Percentiles rank a stretch among this genome's conserved stretches.
phyloP scores from a whole-genome alignment of 495 filamentous ascomycete genomes.

The Penicillium paradoxum region DNA sequence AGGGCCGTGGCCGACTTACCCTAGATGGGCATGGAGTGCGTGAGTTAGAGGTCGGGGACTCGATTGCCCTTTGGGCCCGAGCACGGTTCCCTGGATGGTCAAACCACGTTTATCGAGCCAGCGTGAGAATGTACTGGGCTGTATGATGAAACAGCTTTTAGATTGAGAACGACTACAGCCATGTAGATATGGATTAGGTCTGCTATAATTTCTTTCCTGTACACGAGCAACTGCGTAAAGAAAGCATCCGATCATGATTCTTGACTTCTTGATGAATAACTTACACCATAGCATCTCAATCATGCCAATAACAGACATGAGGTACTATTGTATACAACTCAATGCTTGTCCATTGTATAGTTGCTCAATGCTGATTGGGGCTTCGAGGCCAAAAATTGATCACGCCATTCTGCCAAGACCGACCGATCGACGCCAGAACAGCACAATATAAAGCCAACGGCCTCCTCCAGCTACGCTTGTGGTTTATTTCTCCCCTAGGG shows the following conservation, averaged over 20 bases:
- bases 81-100: slow-evolving; percentile 59
- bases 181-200: neutral
- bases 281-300: too few species aligned
- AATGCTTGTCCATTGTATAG: neutral
- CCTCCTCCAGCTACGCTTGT: slow-evolving; percentile 15
- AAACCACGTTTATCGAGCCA: slow-evolving; percentile 52
- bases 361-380: slow-evolving; percentile 3
- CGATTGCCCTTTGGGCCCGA: slow-evolving; percentile 60
- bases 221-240: neutral
- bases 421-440: slow-evolving; percentile 13
- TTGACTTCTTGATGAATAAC: too few species aligned
- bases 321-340: neutral
- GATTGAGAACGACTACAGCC: neutral
- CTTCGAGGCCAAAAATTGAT: slow-evolving; percentile 15
- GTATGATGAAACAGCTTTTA: slow-evolving; percentile 29
- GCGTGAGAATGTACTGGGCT: slow-evolving; percentile 60
- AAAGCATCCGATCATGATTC: too few species aligned
- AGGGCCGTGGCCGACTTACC: slow-evolving; percentile 51
- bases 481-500: slow-evolving; percentile 5
- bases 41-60: slow-evolving; percentile 56
- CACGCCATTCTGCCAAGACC: slow-evolving; percentile 44
- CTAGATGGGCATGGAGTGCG: slow-evolving; percentile 53
- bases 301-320: too few species aligned
- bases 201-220: neutral
- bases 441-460: slow-evolving; percentile 29